A percentile compares a stretch with the other conserved stretches of the same genome.
Conservation (phyloP, 2,329 filamentous ascomycete species). For the Fusarium udum region DNA sequence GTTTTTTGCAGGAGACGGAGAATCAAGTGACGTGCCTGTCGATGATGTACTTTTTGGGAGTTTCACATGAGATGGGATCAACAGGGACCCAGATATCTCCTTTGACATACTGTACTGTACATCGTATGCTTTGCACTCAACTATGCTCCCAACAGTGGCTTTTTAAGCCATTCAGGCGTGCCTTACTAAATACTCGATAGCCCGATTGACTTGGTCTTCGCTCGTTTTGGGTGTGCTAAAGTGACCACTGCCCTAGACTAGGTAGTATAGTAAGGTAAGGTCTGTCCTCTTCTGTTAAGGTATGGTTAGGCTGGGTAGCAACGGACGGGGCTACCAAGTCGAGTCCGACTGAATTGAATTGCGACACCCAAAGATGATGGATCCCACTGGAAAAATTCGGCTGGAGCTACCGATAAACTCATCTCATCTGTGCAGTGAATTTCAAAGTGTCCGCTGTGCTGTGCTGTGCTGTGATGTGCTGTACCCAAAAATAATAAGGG, state of each 20-base stretch:
- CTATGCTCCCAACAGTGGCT: not conserved
- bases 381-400: constrained; percentile 3
- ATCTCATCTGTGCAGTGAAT: constrained; percentile 13
- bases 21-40: constrained; percentile 26
- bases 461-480: not conserved
- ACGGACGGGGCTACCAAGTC: constrained; percentile 15
- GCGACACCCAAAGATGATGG: constrained; percentile 15
- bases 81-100: constrained; percentile 1
- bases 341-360: constrained; percentile 23
- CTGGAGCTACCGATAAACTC: constrained; percentile 14
- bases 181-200: constrained; percentile 31
- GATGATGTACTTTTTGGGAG: constrained; percentile 13
- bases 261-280: not conserved
- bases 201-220: not conserved
- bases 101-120: not conserved
- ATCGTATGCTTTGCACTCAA: not conserved
- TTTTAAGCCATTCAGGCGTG: constrained; percentile 17
- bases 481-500: constrained; percentile 22
- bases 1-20: constrained; percentile 6
- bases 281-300: not conserved
- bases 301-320: constrained; percentile 8
- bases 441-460: not conserved
- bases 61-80: constrained; percentile 18
- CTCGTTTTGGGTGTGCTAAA: constrained; percentile 9
- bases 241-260: not conserved